A percentile compares a stretch with the other conserved stretches of the same genome.
Conservation (phyloP, 495 filamentous ascomycete species). For the Hypoxylon perforatum region DNA sequence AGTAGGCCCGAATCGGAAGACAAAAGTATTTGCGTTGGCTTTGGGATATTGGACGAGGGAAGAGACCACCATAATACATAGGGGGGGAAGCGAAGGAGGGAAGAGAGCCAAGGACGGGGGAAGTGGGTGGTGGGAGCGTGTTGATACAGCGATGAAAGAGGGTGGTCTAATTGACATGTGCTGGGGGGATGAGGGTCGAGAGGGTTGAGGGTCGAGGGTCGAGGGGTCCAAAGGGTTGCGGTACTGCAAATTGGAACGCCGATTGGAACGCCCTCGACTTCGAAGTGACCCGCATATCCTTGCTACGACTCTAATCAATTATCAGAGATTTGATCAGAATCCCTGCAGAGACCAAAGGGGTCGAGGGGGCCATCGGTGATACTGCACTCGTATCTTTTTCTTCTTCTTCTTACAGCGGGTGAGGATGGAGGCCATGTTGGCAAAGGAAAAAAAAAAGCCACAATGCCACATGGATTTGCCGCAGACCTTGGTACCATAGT, state of each 20-base stretch:
- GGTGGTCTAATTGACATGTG: constrained; percentile 33
- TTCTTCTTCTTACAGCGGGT: neutral
- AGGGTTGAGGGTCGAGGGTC: neutral
- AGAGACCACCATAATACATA: neutral
- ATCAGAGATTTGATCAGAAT: constrained; percentile 33
- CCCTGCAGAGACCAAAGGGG: constrained; percentile 16
- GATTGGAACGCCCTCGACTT: neutral
- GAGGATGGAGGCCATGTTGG: constrained; percentile 5
- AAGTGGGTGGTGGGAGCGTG: neutral
- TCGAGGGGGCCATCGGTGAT: constrained; percentile 10
- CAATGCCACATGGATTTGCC: constrained; percentile 40
- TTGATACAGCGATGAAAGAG: constrained; percentile 2
- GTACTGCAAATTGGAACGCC: constrained; percentile 3
- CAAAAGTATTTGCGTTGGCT: constrained; percentile 28
- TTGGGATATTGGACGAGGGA: constrained; percentile 14
- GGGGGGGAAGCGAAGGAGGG: neutral
- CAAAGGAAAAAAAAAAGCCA: constrained; percentile 27
- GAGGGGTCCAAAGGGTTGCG: constrained; percentile 4
- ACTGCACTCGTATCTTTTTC: neutral
- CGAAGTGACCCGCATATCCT: constrained; percentile 21
- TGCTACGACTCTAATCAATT: constrained; percentile 38
- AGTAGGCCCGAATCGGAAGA: constrained; percentile 47
- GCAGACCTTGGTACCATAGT: constrained; percentile 8
- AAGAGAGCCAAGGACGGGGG: neutral
- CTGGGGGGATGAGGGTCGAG: constrained; percentile 2